Evolutionary conservation across 2,329 filamentous ascomycete species (phyloP).

Genomic region (Pyrenophora tritici-repentis): DNA sequence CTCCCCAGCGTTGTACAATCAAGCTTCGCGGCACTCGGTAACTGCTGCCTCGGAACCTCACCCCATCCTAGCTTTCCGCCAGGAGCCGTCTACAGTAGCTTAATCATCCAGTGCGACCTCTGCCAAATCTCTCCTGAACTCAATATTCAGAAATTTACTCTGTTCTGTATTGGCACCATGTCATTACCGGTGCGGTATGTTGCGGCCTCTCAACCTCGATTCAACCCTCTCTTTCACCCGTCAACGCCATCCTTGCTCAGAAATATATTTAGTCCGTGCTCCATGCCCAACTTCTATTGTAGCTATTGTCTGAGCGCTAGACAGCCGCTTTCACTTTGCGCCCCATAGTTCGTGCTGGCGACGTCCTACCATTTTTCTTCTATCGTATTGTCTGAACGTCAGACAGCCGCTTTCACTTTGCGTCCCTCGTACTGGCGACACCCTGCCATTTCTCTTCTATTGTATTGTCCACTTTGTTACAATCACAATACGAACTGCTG

Average conservation of each 20-base stretch:
- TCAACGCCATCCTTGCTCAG: not conserved
- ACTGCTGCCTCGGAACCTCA: conserved; percentile 2
- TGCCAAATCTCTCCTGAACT: not conserved
- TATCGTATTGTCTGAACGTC: not conserved
- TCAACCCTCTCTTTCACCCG: not conserved
- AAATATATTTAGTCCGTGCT: not conserved
- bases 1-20: not conserved
- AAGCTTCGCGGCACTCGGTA: not conserved
- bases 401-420: not conserved
- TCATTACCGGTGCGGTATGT: conserved; percentile 37
- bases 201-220: conserved; percentile 1
- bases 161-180: conserved; percentile 18
- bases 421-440: not conserved
- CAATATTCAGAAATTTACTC: not conserved
- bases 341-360: too few relatives aligned
- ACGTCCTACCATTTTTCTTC: not conserved
- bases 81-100: not conserved
- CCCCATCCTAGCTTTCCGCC: not conserved
- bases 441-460: not conserved
- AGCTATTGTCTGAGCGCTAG: not conserved
- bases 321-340: not conserved
- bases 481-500: not conserved
- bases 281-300: conserved; percentile 1
- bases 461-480: not conserved
- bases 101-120: not conserved